Evolutionary conservation across 345 rosid genomes (phyloP), one percentile per base, ranked within the genome.

Genomic region (Leavenworthia alabamica): DNA sequence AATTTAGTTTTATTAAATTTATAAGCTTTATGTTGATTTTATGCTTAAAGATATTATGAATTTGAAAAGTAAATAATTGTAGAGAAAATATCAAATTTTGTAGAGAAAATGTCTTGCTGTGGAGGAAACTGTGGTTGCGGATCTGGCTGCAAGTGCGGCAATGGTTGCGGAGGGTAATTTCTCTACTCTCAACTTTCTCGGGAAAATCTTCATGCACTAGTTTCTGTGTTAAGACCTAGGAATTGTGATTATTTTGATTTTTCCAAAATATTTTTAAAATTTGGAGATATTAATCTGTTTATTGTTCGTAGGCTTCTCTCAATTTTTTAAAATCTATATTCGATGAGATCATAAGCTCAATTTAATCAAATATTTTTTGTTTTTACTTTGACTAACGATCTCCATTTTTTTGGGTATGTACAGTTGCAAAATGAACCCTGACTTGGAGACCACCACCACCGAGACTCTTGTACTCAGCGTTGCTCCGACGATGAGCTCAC

Each of bases 341-440:
- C n/a, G 39, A 37, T 12, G 28, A 49, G n/a, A 50, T 37, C 39
- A 0, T 33, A 32, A 60, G 33, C 45, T 22, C 2, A 3, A 4
- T 33, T n/a, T 44, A 10, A 45, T 19, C n/a, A 20, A 29, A 20
- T 15, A n/a, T 54, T 7, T 26, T 2, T 52, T 54, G 9, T 52
- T 41, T 53, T 32, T 0, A 12, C 13, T 19, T 8, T 50, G 49
- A 50, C 48, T 1, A 1, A 17, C 1, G 20, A 44, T 60, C 20
- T 45, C 53, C 29, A 8, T 16, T 23, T 13, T 16, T 44, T 7
- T 17, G 7, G 28, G 11, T 17, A 3, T 23, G 53, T 69, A 72
- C 73, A 89, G 89, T 9, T 82, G 96, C 87, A 85, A 85, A 82
- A 89, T 79, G 91, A 75, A 72, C 74, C 80, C 95, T 6, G 91